Conservation (phyloP, 176 grass and related monocot species). For the Ensete glaucum region DNA sequence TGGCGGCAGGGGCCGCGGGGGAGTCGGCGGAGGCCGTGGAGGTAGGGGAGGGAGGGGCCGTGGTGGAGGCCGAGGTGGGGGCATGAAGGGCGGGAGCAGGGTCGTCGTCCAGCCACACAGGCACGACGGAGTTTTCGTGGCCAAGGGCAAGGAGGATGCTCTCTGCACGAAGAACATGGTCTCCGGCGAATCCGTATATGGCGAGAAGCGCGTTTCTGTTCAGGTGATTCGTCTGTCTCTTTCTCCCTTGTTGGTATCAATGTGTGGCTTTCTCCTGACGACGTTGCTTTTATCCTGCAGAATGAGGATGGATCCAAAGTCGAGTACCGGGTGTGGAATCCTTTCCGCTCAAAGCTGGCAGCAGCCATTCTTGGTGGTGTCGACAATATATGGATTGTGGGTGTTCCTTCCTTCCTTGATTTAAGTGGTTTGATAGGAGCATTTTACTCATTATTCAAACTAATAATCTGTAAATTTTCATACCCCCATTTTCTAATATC, state of each 20-base stretch:
- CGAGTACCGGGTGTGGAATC: constrained; percentile 85
- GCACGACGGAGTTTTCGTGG: constrained; percentile 77
- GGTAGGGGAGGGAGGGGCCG: neutral
- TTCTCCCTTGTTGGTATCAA: too few relatives aligned
- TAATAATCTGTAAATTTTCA: too few relatives aligned
- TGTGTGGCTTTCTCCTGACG: too few relatives aligned
- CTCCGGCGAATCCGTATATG: constrained; percentile 68
- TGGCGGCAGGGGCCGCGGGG: neutral
- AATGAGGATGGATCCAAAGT: constrained; percentile 65
- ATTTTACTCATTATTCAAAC: too few relatives aligned
- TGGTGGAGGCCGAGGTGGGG: constrained; percentile 3
- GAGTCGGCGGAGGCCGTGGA: neutral
- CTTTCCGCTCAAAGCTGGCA: constrained; percentile 81
- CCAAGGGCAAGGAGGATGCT: constrained; percentile 76
- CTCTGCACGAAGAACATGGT: constrained; percentile 74
- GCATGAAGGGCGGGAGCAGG: constrained; percentile 80
- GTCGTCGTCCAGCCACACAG: constrained; percentile 64
- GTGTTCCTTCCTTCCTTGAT: neutral
- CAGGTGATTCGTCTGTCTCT: constrained; percentile 24
- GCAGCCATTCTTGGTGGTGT: constrained; percentile 79
- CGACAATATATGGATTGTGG: constrained; percentile 85
- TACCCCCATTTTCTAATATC: too few relatives aligned
- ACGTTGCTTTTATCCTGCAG: constrained; percentile 5
- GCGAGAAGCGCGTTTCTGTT: constrained; percentile 70
- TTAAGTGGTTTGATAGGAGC: neutral